These are phyloP conservation scores for Senecio squalidus DNA, from an alignment of 140 eudicot species.

Conservation along the genomic window DNA sequence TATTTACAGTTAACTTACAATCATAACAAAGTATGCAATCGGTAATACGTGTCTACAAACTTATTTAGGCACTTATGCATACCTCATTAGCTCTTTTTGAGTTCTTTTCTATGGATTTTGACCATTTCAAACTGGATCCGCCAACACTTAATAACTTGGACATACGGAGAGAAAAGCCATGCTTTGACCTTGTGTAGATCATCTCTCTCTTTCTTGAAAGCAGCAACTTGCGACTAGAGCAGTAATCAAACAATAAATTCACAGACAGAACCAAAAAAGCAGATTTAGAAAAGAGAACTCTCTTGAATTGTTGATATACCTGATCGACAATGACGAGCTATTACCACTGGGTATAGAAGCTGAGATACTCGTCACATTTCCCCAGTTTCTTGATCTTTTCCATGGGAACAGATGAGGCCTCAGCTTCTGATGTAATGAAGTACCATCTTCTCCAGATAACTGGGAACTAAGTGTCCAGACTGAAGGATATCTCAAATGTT, in stretches of 20 bases:
- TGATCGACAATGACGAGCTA: conserved; percentile 34
- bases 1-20: conserved; percentile 8
- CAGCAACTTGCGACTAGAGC: conserved; percentile 63
- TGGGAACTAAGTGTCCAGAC: conserved; percentile 74
- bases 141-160: conserved; percentile 83
- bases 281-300: background rate
- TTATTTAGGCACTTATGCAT: conserved; percentile 8
- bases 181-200: conserved; percentile 74
- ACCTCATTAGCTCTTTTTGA: conserved; percentile 87
- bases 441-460: conserved; percentile 36
- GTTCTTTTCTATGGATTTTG: conserved; percentile 78
- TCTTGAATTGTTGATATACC: conserved; percentile 25
- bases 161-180: conserved; percentile 81
- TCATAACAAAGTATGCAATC: no score
- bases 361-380: conserved; percentile 30
- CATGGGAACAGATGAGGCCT: conserved; percentile 67
- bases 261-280: conserved; percentile 1
- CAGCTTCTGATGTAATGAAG: conserved; percentile 38
- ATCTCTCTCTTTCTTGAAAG: conserved; percentile 70
- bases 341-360: conserved; percentile 33
- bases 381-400: conserved; percentile 75
- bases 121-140: conserved; percentile 92
- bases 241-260: conserved; percentile 3
- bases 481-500: conserved; percentile 40
- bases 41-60: background rate